Evolutionary conservation across 1,139 yeast genomes (phyloP).

Genomic region (Candida labiduridarum): DNA sequence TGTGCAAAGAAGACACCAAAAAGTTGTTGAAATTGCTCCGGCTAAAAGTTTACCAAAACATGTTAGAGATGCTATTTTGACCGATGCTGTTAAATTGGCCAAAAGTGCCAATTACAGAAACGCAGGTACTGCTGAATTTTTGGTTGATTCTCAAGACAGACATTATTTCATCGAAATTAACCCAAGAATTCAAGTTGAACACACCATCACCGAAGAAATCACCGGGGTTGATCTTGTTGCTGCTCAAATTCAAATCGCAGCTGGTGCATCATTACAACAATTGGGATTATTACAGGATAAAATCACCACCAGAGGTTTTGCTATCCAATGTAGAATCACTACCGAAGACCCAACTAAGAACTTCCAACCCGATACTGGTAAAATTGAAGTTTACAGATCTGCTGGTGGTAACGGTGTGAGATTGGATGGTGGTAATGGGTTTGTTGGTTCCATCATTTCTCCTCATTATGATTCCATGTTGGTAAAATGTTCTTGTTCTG

Average conservation of each 20-base stretch:
- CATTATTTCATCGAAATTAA: conserved; percentile 98
- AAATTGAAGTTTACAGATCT: conserved; percentile 95
- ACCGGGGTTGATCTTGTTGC: conserved; percentile 98
- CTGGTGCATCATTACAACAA: conserved; percentile 93
- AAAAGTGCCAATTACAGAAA: conserved; percentile 86
- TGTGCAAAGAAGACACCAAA: conserved; percentile 98
- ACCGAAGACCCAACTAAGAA: conserved; percentile 97
- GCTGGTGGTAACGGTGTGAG: conserved; percentile 99
- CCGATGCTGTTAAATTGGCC: conserved; percentile 94
- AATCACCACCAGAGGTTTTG: conserved; percentile 95
- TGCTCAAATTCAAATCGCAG: conserved; percentile 98
- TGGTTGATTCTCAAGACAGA: conserved; percentile 91
- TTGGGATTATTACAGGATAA: conserved; percentile 91
- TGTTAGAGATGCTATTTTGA: conserved; percentile 87
- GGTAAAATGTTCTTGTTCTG: conserved; percentile 96
- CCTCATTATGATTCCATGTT: conserved; percentile 99
- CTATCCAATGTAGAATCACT: conserved; percentile 98
- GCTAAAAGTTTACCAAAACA: conserved; percentile 83
- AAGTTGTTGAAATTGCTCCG: conserved; percentile 99
- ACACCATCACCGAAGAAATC: conserved; percentile 97
- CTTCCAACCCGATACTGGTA: conserved; percentile 99
- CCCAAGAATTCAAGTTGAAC: conserved; percentile 99
- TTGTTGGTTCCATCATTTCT: conserved; percentile 96
- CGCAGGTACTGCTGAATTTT: conserved; percentile 98
- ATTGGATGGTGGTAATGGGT: conserved; percentile 98